phyloP scores from a whole-genome alignment of 2,329 filamentous ascomycete species.

The Aplosporella prunicola region DNA sequence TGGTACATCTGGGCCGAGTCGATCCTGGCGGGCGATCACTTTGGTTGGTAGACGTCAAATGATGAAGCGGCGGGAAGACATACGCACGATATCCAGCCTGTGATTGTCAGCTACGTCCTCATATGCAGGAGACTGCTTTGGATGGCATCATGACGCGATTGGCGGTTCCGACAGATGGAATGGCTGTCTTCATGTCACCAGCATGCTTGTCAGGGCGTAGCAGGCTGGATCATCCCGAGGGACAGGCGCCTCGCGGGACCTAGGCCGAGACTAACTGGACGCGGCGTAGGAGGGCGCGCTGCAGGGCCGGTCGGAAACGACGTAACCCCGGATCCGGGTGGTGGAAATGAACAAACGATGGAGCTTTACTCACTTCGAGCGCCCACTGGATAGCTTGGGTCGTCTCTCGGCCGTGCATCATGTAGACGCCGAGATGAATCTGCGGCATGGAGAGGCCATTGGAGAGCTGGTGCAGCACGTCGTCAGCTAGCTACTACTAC shows the following conservation, averaged over 20 bases:
- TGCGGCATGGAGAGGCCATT: conserved; percentile 60
- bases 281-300: too few species aligned
- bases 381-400: conserved; percentile 48
- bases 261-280: too few species aligned
- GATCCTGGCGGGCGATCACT: conserved; percentile 29
- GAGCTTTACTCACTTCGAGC: conserved; percentile 38
- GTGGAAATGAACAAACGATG: too few species aligned
- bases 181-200: too few species aligned
- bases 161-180: too few species aligned
- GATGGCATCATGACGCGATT: too few species aligned
- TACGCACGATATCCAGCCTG: conserved; percentile 39
- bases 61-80: conserved; percentile 12
- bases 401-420: conserved; percentile 56
- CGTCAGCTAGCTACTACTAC: conserved; percentile 20
- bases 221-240: too few species aligned
- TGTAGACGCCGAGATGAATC: conserved; percentile 66
- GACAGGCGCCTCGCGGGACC: too few species aligned
- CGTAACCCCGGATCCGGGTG: too few species aligned
- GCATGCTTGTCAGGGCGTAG: too few species aligned
- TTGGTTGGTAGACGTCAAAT: neutral
- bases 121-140: too few species aligned
- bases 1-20: conserved; percentile 57
- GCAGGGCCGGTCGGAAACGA: too few species aligned
- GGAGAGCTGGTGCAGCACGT: conserved; percentile 32
- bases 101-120: conserved; percentile 18